phyloP scores from a whole-genome alignment of 2,329 filamentous ascomycete species.

The Sarocladiaceae sp. region DNA sequence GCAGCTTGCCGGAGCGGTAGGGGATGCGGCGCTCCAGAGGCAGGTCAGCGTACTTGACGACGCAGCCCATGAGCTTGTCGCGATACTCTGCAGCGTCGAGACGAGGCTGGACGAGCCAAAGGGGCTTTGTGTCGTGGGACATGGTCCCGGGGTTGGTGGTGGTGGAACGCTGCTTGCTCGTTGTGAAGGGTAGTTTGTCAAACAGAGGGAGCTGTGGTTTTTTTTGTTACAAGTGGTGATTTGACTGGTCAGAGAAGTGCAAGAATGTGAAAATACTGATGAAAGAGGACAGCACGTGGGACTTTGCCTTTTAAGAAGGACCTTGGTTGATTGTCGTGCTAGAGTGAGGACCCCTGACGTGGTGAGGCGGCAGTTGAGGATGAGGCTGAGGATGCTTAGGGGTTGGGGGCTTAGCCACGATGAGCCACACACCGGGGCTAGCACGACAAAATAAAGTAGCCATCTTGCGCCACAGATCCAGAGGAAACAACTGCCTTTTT shows the following conservation, averaged over 20 bases:
- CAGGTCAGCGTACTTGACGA: conserved; percentile 21
- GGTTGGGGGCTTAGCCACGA: conserved; percentile 1
- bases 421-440: background rate
- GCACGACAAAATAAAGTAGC: conserved; percentile 4
- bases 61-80: conserved; percentile 23
- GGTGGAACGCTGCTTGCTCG: too few relatives aligned
- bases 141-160: background rate
- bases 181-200: too few relatives aligned
- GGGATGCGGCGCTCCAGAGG: conserved; percentile 21
- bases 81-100: conserved; percentile 22
- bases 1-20: conserved; percentile 15
- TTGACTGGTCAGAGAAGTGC: background rate
- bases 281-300: background rate
- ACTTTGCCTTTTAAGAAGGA: background rate
- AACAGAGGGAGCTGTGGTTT: too few relatives aligned
- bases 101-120: conserved; percentile 22
- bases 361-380: conserved; percentile 5
- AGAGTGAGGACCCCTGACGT: conserved; percentile 1
- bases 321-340: background rate
- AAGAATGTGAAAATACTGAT: background rate
- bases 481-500: too few relatives aligned
- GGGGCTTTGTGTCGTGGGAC: conserved; percentile 17
- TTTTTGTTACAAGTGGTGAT: background rate
- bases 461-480: too few relatives aligned
- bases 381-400: background rate